phyloP scores from a whole-genome alignment of 257 asterid genomes.

The Capsicum baccatum region DNA sequence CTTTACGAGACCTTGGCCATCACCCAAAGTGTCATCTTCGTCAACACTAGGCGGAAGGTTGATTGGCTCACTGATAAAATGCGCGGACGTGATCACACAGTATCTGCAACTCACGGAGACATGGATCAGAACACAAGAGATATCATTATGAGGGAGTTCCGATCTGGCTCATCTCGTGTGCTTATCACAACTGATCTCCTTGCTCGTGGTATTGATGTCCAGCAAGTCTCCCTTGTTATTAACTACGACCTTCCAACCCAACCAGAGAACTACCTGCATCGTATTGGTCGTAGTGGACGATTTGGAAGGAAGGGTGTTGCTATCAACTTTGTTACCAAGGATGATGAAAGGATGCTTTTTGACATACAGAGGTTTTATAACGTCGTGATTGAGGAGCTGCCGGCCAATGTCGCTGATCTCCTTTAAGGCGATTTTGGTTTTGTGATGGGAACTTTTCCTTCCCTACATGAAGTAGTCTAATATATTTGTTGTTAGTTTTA shows the following conservation, averaged over 20 bases:
- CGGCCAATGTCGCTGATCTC: constrained; percentile 61
- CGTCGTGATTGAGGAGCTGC: constrained; percentile 56
- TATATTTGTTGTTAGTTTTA: constrained; percentile 14
- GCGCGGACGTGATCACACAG: constrained; percentile 25
- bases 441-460: not conserved
- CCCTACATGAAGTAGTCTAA: not conserved
- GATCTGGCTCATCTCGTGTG: constrained; percentile 66
- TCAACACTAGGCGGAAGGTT: constrained; percentile 67
- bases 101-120: constrained; percentile 43
- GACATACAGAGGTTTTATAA: constrained; percentile 47
- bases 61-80: constrained; percentile 47
- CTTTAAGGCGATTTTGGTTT: constrained; percentile 42
- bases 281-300: constrained; percentile 67
- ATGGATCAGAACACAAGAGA: constrained; percentile 72
- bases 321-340: constrained; percentile 61
- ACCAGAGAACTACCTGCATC: constrained; percentile 70
- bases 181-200: constrained; percentile 66
- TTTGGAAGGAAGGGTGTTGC: constrained; percentile 77
- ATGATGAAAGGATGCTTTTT: constrained; percentile 61
- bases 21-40: constrained; percentile 68
- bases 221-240: constrained; percentile 65
- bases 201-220: constrained; percentile 73
- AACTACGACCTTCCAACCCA: constrained; percentile 65
- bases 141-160: constrained; percentile 64
- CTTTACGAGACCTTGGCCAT: constrained; percentile 34